phyloP scores from a whole-genome alignment of 1,139 yeast species.

The Lodderomyces pseudojiufengensis region DNA sequence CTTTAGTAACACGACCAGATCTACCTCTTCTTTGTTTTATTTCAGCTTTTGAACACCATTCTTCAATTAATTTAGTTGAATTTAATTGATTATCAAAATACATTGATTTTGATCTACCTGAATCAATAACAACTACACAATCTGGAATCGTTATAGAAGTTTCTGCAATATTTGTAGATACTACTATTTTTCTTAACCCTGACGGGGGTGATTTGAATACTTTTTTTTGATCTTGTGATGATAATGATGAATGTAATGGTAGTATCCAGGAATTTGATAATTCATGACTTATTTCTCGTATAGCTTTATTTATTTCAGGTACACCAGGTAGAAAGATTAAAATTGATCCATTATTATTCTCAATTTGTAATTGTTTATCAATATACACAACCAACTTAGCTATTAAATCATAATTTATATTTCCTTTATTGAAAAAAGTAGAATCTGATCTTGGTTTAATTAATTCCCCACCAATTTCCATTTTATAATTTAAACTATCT shows the following conservation, averaged over 20 bases:
- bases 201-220: conserved; percentile 59
- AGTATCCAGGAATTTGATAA: conserved; percentile 41
- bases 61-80: conserved; percentile 69
- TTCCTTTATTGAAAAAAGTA: conserved; percentile 58
- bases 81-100: conserved; percentile 65
- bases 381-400: conserved; percentile 52
- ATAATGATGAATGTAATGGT: conserved; percentile 85
- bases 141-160: conserved; percentile 92
- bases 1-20: conserved; percentile 92
- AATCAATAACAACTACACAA: conserved; percentile 86
- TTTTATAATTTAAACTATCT: conserved; percentile 49
- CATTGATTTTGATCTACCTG: conserved; percentile 80
- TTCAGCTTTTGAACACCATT: conserved; percentile 90
- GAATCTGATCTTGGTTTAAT: conserved; percentile 62
- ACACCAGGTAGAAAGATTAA: conserved; percentile 88
- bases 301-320: conserved; percentile 67
- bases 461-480: conserved; percentile 40
- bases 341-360: conserved; percentile 63
- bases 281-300: conserved; percentile 21
- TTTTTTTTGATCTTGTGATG: conserved; percentile 74
- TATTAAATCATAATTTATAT: conserved; percentile 70
- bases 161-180: conserved; percentile 85
- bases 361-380: conserved; percentile 40
- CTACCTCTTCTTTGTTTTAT: conserved; percentile 94
- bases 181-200: conserved; percentile 72